phyloP scores from a whole-genome alignment of 1,139 yeast species.

The Saccharomyces pastorianus region DNA sequence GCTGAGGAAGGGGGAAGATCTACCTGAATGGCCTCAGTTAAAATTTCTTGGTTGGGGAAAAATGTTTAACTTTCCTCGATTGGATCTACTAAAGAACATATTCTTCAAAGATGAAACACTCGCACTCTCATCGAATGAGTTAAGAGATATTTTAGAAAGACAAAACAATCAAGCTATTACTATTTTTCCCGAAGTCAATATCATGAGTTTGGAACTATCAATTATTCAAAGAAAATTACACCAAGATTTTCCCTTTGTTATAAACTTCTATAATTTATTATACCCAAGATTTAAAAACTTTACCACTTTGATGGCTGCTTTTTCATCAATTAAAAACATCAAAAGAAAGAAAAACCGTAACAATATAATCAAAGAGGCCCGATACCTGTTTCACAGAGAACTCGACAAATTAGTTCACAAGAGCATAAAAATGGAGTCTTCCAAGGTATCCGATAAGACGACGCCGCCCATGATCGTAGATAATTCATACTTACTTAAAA shows the following conservation, averaged over 20 bases:
- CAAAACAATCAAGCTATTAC: constrained; percentile 33
- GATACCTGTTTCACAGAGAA: constrained; percentile 10
- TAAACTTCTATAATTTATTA: constrained; percentile 45
- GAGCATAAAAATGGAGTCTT: background rate
- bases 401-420: constrained; percentile 22
- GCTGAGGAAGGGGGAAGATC: constrained; percentile 7
- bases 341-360: constrained; percentile 13
- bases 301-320: constrained; percentile 42
- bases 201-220: constrained; percentile 43
- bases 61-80: constrained; percentile 21
- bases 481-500: background rate
- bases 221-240: constrained; percentile 44
- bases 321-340: constrained; percentile 39
- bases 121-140: constrained; percentile 8
- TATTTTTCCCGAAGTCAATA: constrained; percentile 65
- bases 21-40: constrained; percentile 9
- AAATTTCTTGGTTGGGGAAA: constrained; percentile 28
- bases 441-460: background rate
- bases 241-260: constrained; percentile 42
- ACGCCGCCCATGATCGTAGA: background rate
- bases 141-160: constrained; percentile 9
- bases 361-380: constrained; percentile 10
- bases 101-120: constrained; percentile 26
- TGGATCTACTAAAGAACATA: constrained; percentile 18
- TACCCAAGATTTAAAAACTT: constrained; percentile 52